A percentile compares a stretch with the other conserved stretches of the same genome.
phyloP scores from a whole-genome alignment of 441 rosid species.

The Erodium trifolium region DNA sequence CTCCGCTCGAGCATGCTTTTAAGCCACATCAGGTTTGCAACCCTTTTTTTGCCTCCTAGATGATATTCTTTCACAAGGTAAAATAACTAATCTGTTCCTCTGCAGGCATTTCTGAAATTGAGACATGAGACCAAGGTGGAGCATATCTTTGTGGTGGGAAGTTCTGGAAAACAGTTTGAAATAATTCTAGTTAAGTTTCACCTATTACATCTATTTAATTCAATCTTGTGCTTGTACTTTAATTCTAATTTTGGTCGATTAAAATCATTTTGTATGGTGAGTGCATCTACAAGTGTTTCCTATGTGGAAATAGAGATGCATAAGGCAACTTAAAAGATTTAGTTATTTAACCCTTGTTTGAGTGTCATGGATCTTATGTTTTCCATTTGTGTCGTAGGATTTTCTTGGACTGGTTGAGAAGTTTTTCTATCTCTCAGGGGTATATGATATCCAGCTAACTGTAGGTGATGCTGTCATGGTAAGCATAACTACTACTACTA shows the following conservation, averaged over 20 bases:
- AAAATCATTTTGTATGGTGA: background rate
- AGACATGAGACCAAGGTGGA: constrained; percentile 77
- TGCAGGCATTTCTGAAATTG: constrained; percentile 86
- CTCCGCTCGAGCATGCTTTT: constrained; percentile 62
- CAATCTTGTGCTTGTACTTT: background rate
- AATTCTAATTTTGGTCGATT: background rate
- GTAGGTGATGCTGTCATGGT: constrained; percentile 93
- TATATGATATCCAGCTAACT: constrained; percentile 66
- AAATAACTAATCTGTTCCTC: constrained; percentile 25
- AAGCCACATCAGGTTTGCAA: constrained; percentile 75
- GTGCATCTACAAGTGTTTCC: background rate
- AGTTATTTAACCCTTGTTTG: background rate
- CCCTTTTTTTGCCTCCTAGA: constrained; percentile 12
- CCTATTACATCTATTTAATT: background rate
- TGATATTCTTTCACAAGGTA: constrained; percentile 11
- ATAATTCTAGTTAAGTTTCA: constrained; percentile 60
- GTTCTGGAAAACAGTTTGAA: constrained; percentile 66
- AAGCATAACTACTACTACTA: constrained; percentile 14
- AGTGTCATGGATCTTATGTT: constrained; percentile 11
- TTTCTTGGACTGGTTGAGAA: constrained; percentile 87
- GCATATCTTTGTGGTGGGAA: constrained; percentile 67
- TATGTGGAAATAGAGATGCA: background rate
- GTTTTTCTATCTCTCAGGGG: constrained; percentile 81
- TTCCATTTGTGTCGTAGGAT: constrained; percentile 42
- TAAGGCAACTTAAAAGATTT: background rate